Base-by-base conservation (phyloP, 306 rosid species). In the Sphenostylis stenocarpa region DNA sequence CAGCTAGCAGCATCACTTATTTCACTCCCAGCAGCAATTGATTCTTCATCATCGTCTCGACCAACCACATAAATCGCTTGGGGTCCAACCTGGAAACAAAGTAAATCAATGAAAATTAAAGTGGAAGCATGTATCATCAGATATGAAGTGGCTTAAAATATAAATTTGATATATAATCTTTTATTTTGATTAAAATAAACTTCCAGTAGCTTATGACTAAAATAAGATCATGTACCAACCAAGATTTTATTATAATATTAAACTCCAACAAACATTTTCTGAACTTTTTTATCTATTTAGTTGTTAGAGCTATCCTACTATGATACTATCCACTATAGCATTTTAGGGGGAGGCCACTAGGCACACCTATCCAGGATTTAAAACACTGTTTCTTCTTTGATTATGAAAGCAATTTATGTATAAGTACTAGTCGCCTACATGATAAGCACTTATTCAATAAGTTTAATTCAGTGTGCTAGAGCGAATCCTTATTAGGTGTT, bases 11-110 rank as follows among this genome's bases (percentile, higher is more conserved):
- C 97, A 87, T 91, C 92, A 72, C 97, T 96, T 70, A 86, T 81
- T 80, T 96, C 99, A 74, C 98, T 96, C 68, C 94, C 98, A 76
- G 89, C 92, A 79, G 85, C 92, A 73, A 96, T 76, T 39, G 99
- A 96, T 77, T 90, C 97, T 15, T 89, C 98, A 39, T 95, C 99
- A 67, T 95, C 98, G 36, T 93, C 99, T 82, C 99, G 95, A 63
- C 93, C 99, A 82, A 96, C 99, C 78, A 92, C 99, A 86, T 92
- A 96, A 72, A 96, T 89, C 74, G 98, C 99, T 88, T 92, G 99
- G 67, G 99, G 99, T 66, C 98, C 99, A 87, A 96, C 97, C 99
- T 96, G 88, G 23, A 51, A 71, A 79, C 23, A 39, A 72, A 73
- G 70, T 43, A 80, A 81, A 65, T 76, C 68, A 81, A 65, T 47